Evolutionary conservation across 1,284 basidiomycete genomes (phyloP), one percentile per base, ranked within the genome.

Genomic region (Ceratobasidium theobromae): DNA sequence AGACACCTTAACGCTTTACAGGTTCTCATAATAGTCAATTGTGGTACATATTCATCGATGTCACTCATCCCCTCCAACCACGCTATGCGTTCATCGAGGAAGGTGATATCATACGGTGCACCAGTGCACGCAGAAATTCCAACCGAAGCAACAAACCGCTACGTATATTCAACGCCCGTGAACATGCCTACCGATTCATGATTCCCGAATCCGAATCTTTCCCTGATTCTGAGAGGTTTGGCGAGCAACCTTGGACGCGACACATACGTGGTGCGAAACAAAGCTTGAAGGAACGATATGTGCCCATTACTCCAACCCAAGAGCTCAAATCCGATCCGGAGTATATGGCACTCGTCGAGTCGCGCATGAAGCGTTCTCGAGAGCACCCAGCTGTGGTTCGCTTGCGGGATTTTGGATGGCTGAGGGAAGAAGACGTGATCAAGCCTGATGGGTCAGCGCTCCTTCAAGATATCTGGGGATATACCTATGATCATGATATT

Each of bases 21-120:
- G 58, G 21, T 8, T 28, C 25, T 30, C 25, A 32, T 4, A 21
- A 62, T n/a, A 6, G 5, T 12, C 32, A 51, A 30, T 18, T 14
- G 8, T 62, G 58, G 58, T 62, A 51, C 51, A 45, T 62, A 11
- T 62, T 51, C 21, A 51, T 62, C 21, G 58, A 51, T 33, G 21
- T 62, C 11, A 51, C 58, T 30, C 21, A 51, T 12, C 48, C 46
- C 27, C 58, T 62, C 6, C n/a, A 16, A 1, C 58, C 58, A 27
- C 58, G 48, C 14, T 62, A 62, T 32, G 58, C 48, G 3, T 62
- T 62, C 35, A 51, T 62, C 23, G 45, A 62, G 14, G 45, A 25
- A 25, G 40, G 28, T 12, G 18, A 45, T n/a, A 11, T 45, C 18
- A 21, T 45, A 5, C 5, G 18, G 18, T 9, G 12, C 9, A 45